Base-by-base conservation (phyloP, 208 protist species). In the Zelonia costaricensis region DNA sequence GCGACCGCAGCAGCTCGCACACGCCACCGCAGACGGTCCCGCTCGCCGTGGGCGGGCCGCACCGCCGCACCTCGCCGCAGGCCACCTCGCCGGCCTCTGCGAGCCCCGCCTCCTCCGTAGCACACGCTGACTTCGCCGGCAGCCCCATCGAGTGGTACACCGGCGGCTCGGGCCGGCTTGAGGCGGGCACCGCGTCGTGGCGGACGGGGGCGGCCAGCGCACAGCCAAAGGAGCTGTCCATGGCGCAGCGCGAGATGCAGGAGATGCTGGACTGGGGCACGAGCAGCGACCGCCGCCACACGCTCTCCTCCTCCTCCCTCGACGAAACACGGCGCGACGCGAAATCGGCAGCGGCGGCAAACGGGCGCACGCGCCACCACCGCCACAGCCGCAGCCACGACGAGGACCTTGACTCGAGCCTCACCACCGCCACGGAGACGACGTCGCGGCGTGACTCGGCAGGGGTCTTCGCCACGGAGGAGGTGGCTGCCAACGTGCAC, bases 221-320 rank as follows among this genome's bases (percentile, higher is more conserved):
- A 30, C 57, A 46, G 42, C 22, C 66, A 13, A 72, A 65, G 55
- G 66, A 61, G 46, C 42, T 59, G n/a, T 72, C 66, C 3, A 55
- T 72, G 49, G 66, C 58, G 16, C 66, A 72, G 36, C 58, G 47
- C 43, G 66, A 65, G 43, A 53, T 72, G 58, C 57, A 72, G 27
- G 66, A 72, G 1, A 72, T 72, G 66, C 18, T 65, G 27, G 57
- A 72, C 31, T 72, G 66, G 66, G 58, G 65, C 22, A 43, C 30
- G 38, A 54, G 47, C 4, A 54, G 38, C 57, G 60, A 55, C 53
- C 47, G 39, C 16, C 36, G 49, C n/a, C 40, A 36, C 42, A 22
- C 48, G 3, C 25, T 48, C 25, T 43, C 39, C 30, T 59, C 49
- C 2, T 61, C 51, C 22, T 45, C 66, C 13, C 48, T 35, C 7